Conservation (phyloP, 768 basidiomycete species). For the Lactarius deliciosus region DNA sequence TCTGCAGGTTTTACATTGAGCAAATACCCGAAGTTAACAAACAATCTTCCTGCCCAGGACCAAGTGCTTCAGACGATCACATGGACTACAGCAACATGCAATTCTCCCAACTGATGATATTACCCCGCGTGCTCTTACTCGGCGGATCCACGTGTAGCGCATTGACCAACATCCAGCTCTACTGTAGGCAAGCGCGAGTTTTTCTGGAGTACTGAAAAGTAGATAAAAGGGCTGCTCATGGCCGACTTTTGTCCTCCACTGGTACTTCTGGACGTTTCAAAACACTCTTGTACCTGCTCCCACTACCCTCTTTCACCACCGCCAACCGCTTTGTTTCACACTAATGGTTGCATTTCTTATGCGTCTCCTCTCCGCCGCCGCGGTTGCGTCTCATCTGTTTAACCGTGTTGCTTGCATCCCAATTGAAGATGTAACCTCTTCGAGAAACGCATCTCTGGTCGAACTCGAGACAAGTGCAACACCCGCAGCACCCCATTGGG, state of each 20-base stretch:
- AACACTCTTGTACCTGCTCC: background rate
- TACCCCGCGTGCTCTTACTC: background rate
- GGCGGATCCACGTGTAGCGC: background rate
- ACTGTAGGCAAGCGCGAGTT: background rate
- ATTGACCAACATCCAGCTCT: background rate
- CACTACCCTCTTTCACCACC: background rate
- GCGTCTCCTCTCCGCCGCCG: constrained; percentile 6
- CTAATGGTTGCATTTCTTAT: background rate
- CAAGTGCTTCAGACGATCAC: background rate
- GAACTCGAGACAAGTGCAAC: constrained; percentile 14
- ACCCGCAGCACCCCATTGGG: constrained; percentile 41
- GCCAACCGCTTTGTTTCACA: constrained; percentile 1
- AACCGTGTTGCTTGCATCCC: constrained; percentile 2
- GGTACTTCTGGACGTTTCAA: background rate
- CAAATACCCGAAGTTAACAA: background rate
- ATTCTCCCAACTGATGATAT: background rate
- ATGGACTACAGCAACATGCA: background rate
- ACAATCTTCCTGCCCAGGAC: background rate
- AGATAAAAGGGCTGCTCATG: background rate
- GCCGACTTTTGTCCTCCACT: background rate
- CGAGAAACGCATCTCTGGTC: background rate
- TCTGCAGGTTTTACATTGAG: background rate
- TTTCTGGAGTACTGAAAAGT: background rate
- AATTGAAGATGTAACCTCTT: background rate
- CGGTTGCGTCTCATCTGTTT: constrained; percentile 7